Percentiles rank a stretch among this genome's conserved stretches.
Evolutionary conservation across 768 basidiomycete genomes (phyloP).

Genomic region (Termitomyces sp.): DNA sequence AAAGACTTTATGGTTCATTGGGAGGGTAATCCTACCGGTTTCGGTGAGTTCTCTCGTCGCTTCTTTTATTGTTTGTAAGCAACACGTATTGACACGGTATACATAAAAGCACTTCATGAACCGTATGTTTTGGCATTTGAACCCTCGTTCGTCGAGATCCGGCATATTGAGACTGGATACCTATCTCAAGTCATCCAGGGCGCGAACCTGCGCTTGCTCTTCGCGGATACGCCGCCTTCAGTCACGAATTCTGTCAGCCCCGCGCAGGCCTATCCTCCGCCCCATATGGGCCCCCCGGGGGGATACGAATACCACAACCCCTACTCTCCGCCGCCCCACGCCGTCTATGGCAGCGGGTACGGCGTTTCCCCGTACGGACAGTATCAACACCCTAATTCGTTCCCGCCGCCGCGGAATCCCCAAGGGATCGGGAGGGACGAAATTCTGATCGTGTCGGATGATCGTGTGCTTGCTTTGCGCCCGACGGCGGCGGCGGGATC

Average conservation of each 20-base stretch:
- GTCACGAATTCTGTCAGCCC: conserved; percentile 53
- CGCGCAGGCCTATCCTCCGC: conserved; percentile 24
- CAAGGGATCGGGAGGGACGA: conserved; percentile 66
- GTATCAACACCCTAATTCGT: conserved; percentile 33
- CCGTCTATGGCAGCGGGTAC: conserved; percentile 29
- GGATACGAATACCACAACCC: conserved; percentile 27
- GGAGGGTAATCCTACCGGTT: conserved; percentile 92
- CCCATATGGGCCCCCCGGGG: too few species aligned
- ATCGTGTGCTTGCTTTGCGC: conserved; percentile 71
- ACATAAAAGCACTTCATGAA: conserved; percentile 75
- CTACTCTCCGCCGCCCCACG: conserved; percentile 20
- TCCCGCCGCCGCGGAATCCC: conserved; percentile 25
- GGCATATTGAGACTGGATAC: conserved; percentile 88
- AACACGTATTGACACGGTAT: too few species aligned
- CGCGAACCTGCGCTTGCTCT: conserved; percentile 82
- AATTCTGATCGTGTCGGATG: conserved; percentile 87
- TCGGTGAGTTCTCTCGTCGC: conserved; percentile 60
- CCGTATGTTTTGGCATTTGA: conserved; percentile 97
- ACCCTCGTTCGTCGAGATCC: conserved; percentile 92
- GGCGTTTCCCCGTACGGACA: conserved; percentile 23
- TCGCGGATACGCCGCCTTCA: conserved; percentile 90
- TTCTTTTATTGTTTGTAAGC: too few species aligned
- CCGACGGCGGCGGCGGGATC: conserved; percentile 40
- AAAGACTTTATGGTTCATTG: conserved; percentile 94
- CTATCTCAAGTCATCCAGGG: conserved; percentile 95